Conservation (phyloP, 176 grass and related monocot species). For the Lolium multiflorum region DNA sequence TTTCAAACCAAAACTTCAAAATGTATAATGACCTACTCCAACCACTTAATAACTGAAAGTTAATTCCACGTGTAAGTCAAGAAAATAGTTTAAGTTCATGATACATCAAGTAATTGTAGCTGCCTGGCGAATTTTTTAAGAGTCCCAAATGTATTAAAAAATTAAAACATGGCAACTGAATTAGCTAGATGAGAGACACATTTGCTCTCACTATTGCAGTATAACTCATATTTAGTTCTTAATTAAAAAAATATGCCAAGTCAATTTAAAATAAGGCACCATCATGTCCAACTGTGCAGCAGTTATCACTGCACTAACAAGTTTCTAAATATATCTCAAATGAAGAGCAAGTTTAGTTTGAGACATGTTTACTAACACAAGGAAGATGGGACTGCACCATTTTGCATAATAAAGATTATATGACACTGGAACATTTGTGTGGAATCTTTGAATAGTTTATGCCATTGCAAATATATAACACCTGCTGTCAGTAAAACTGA, state of each 20-base stretch:
- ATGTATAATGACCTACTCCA: background rate
- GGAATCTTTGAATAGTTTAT: too few species aligned
- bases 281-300: background rate
- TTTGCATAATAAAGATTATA: too few species aligned
- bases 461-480: too few species aligned
- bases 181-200: constrained; percentile 7
- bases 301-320: too few species aligned
- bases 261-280: background rate
- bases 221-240: background rate
- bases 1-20: background rate
- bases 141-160: background rate
- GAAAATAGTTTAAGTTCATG: background rate
- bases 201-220: background rate
- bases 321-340: too few species aligned
- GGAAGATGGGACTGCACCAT: too few species aligned
- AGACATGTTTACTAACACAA: too few species aligned
- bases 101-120: background rate
- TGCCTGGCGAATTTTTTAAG: background rate
- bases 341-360: too few species aligned
- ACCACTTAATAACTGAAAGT: background rate
- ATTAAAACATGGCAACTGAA: background rate
- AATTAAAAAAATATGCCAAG: background rate
- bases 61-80: background rate
- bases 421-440: too few species aligned
- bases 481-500: too few species aligned